These are phyloP conservation scores for Termitomyces titanicus DNA, from an alignment of 768 basidiomycete genomes.

Conservation along the genomic window DNA sequence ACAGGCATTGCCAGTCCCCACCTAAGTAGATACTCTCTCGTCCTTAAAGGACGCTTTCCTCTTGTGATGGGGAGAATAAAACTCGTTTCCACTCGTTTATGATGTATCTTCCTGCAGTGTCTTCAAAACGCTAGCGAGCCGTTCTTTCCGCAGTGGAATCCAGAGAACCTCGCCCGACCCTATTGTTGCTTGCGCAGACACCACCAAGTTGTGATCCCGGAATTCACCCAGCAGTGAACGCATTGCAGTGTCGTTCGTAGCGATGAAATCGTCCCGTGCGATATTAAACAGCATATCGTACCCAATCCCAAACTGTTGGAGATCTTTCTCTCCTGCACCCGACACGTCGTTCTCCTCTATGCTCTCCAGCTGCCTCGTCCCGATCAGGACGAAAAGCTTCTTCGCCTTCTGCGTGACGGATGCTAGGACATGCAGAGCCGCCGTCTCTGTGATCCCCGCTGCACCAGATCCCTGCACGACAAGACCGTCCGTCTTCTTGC, in stretches of 20 bases:
- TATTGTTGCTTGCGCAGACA: slow-evolving; percentile 41
- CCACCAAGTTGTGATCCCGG: slow-evolving; percentile 85
- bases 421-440: slow-evolving; percentile 76
- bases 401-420: slow-evolving; percentile 87
- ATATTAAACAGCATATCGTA: too few relatives aligned
- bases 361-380: too few relatives aligned
- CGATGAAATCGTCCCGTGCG: slow-evolving; percentile 89
- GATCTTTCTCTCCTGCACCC: too few relatives aligned
- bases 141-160: slow-evolving; percentile 84
- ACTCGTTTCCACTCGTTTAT: slow-evolving; percentile 8
- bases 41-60: not conserved
- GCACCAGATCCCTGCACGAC: slow-evolving; percentile 32
- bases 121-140: slow-evolving; percentile 47
- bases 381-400: slow-evolving; percentile 77
- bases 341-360: too few relatives aligned
- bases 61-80: too few relatives aligned
- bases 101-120: slow-evolving; percentile 12
- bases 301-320: too few relatives aligned
- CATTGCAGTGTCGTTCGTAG: slow-evolving; percentile 83
- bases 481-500: slow-evolving; percentile 26
- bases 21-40: slow-evolving; percentile 5
- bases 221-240: slow-evolving; percentile 85
- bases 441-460: slow-evolving; percentile 52
- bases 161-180: slow-evolving; percentile 66
- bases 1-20: too few relatives aligned